These are phyloP conservation scores for Myriosclerotinia duriaeana DNA, from an alignment of 2,329 filamentous ascomycete genomes.

Conservation along the genomic window DNA sequence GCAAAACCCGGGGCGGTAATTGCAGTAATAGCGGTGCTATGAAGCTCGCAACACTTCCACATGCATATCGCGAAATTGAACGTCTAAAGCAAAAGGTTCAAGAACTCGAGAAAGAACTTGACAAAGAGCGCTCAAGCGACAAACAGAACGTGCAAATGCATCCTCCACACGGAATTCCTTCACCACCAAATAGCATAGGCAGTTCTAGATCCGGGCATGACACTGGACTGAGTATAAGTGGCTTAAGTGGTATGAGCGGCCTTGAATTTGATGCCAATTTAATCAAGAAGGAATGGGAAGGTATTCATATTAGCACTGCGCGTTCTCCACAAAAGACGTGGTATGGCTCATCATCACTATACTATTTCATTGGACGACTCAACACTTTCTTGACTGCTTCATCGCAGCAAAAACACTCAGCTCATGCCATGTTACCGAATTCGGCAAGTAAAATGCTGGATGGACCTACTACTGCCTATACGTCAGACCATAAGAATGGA, in stretches of 20 bases:
- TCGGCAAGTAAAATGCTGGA: slow-evolving; percentile 28
- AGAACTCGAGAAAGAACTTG: slow-evolving; percentile 41
- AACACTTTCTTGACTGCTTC: slow-evolving; percentile 42
- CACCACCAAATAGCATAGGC: slow-evolving; percentile 21
- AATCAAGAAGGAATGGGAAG: slow-evolving; percentile 42
- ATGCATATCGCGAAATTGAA: slow-evolving; percentile 43
- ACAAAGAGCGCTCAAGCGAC: slow-evolving; percentile 16
- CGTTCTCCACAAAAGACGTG: slow-evolving; percentile 43
- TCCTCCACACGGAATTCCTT: slow-evolving; percentile 27
- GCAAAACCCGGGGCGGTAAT: slow-evolving; percentile 41
- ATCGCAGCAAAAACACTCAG: slow-evolving; percentile 41
- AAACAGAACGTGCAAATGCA: slow-evolving; percentile 18
- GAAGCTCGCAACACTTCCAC: slow-evolving; percentile 39
- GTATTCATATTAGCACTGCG: slow-evolving; percentile 43
- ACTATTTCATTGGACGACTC: slow-evolving; percentile 49
- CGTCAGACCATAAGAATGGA: slow-evolving; percentile 17
- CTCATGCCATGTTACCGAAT: slow-evolving; percentile 40
- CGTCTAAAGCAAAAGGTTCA: slow-evolving; percentile 40
- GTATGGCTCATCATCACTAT: slow-evolving; percentile 48
- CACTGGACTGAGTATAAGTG: slow-evolving; percentile 10
- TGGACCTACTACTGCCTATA: slow-evolving; percentile 27
- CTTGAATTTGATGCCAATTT: slow-evolving; percentile 27
- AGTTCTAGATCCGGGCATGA: slow-evolving; percentile 11
- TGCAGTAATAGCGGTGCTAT: slow-evolving; percentile 42
- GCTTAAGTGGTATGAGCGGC: slow-evolving; percentile 8